These are phyloP conservation scores for Abrus pulchellus DNA, from an alignment of 306 rosid species.

Conservation along the genomic window DNA sequence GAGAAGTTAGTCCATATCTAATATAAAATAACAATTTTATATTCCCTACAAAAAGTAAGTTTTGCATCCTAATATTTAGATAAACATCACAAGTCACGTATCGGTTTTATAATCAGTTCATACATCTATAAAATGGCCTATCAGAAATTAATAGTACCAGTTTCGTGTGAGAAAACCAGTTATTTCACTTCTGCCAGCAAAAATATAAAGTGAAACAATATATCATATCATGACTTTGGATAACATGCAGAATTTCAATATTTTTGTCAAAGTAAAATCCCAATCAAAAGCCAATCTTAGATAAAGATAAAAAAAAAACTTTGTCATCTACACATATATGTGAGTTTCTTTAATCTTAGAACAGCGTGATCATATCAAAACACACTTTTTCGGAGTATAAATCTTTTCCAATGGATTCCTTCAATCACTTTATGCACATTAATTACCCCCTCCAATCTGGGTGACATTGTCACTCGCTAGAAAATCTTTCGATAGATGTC, in stretches of 20 bases:
- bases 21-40: conserved; percentile 7
- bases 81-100: neutral
- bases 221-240: conserved; percentile 12
- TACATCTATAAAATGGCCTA: neutral
- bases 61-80: neutral
- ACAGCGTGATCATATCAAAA: conserved; percentile 48
- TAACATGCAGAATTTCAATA: conserved; percentile 22
- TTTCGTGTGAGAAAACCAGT: neutral
- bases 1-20: neutral
- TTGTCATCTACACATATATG: conserved; percentile 42
- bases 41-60: neutral
- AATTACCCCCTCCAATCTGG: conserved; percentile 49
- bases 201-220: conserved; percentile 14
- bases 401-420: conserved; percentile 67
- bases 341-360: conserved; percentile 46
- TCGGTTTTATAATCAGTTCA: neutral
- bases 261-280: conserved; percentile 3
- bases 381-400: conserved; percentile 56
- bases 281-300: conserved; percentile 35
- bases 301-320: conserved; percentile 36
- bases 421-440: conserved; percentile 60
- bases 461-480: conserved; percentile 49
- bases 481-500: conserved; percentile 64
- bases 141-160: neutral
- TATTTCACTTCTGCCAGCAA: neutral